Base-by-base conservation (phyloP, 1,284 basidiomycete species). In the Puccinia sorghi region DNA sequence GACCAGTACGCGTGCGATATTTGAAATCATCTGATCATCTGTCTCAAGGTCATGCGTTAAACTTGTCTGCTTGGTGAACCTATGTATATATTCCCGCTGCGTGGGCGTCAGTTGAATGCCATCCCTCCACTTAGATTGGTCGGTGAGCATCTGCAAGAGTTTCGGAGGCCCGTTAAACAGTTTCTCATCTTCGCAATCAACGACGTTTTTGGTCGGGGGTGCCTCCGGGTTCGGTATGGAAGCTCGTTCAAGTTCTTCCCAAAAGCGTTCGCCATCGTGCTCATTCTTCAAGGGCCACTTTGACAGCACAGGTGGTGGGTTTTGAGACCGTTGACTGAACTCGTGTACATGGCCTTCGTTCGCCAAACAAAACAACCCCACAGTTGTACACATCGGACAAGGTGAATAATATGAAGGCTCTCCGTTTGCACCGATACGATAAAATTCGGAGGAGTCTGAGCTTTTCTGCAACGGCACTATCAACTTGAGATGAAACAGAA, bases 401-500 rank as follows among this genome's bases (percentile, higher is more conserved):
- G 69, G 69, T n/a, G 57, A 48, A 64, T 72, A 79, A 64, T 79
- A 79, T 17, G 41, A 71, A 48, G 66, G 41, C 25, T 71, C 76
- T 22, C 46, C 76, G 66, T 72, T 79, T 20, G 46, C 17, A 20
- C 41, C 43, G 20, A 59, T 63, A n/a, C 59, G 66, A 72, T 61
- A 72, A 64, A 63, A 79, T 20, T 72, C 69, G 22, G 76, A 69
- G 25, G 41, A 41, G 20, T 79, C 69, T 17, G 54, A 32, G 22
- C 52, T 39, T 46, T 72, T 79, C 25, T 52, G 85, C 63, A 92
- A 83, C 9, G 91, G 90, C 0, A 86, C 86, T 6, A 88, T 87
- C 20, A 92, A 81, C 11, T 86, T 85, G 12, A 92, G 85, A 5
- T 84, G 84, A 32, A 86, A 86, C 41, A 92, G 85, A 25, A 88